Conservation (phyloP, 2,329 filamentous ascomycete genomes). For the Calonectria pseudoreteaudii region DNA sequence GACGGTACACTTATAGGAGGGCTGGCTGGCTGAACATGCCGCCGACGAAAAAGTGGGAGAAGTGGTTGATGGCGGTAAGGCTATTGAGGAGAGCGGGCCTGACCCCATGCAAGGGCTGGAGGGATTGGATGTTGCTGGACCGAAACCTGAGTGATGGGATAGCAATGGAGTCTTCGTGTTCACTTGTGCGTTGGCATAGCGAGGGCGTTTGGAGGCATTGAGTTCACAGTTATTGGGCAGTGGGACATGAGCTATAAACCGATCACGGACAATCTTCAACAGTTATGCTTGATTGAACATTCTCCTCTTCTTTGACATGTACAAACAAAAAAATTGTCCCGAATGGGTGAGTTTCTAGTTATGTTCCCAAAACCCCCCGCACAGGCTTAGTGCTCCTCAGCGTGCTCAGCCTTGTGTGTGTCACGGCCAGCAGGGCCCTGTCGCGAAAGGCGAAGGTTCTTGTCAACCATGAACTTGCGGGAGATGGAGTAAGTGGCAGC, state of each 20-base stretch:
- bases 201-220: slow-evolving; percentile 55
- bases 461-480: slow-evolving; percentile 89
- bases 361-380: slow-evolving; percentile 23
- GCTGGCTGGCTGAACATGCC: slow-evolving; percentile 90
- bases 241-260: slow-evolving; percentile 39
- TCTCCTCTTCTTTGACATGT: slow-evolving; percentile 42
- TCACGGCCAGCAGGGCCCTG: slow-evolving; percentile 63
- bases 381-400: slow-evolving; percentile 47
- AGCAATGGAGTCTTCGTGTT: slow-evolving; percentile 24
- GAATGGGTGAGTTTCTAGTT: slow-evolving; percentile 32
- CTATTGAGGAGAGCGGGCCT: slow-evolving; percentile 65
- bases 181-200: slow-evolving; percentile 55
- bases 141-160: slow-evolving; percentile 73
- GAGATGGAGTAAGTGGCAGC: slow-evolving; percentile 85
- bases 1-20: slow-evolving; percentile 72
- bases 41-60: slow-evolving; percentile 78
- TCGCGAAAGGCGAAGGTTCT: slow-evolving; percentile 88
- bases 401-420: slow-evolving; percentile 39
- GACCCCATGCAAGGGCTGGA: slow-evolving; percentile 98
- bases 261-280: slow-evolving; percentile 40
- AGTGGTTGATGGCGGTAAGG: slow-evolving; percentile 31
- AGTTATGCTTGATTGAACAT: slow-evolving; percentile 40
- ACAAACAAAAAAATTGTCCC: slow-evolving; percentile 33
- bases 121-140: slow-evolving; percentile 92
- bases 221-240: slow-evolving; percentile 36